Evolutionary conservation across 768 basidiomycete species (phyloP), one percentile per base, ranked within the genome.

Genomic region (Floccularia luteovirens): DNA sequence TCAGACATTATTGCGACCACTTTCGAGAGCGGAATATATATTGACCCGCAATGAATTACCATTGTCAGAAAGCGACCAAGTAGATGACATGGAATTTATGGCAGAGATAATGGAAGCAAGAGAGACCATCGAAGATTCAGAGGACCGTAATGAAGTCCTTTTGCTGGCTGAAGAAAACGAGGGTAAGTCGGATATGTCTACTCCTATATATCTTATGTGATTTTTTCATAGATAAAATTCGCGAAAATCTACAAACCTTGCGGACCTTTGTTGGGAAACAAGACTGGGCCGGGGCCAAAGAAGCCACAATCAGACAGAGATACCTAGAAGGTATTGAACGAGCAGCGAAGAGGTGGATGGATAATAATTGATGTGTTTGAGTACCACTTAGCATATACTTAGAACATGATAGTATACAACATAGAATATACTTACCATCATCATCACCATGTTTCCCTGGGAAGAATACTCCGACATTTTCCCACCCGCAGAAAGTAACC

Each of bases 1-100:
- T 56, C 77, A 75, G 48, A 74, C 76, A 13, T 73, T 97, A 28
- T 54, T 69, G n/a, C 69, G 75, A 47, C 91, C 91, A 2, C 59
- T 90, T 24, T 63, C 71, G 20, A 78, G 92, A 30, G 81, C 81
- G 21, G 82, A 88, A 56, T 94, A 96, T 52, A 77, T 96, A 50
- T 68, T 94, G 11, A 64, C 70, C 31, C 67, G 64, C 31, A 74
- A 88, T 49, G 76, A 81, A 7, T 38, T 72, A 22, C 64, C 69
- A 3, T 62, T 79, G 33, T 65, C 67, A 1, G 92, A 93, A 61
- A 65, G 63, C 17, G 91, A 94, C 45, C 75, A 78, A 38, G 57
- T 83, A 17, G 75, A 82, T 8, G 87, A 93, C 50, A 60, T 75
- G 32, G 73, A 62, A 32, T 74, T 94, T 43, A 73, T 97, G 47